Conservation (phyloP, 352 stramenopile genomes). For the Pythium plurisporium region DNA sequence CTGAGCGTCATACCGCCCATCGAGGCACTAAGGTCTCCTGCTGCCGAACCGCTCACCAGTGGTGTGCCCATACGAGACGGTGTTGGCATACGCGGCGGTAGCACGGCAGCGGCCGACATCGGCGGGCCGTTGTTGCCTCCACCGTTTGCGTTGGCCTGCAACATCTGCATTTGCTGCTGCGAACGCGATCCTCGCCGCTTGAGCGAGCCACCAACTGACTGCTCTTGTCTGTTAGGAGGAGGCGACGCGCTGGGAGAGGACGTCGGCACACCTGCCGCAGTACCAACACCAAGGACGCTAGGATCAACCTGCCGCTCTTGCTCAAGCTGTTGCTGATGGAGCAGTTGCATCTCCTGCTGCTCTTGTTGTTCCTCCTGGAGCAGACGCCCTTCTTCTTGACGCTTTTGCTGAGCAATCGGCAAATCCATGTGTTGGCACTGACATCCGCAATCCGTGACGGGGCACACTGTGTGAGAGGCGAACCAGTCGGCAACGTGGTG, state of each 20-base stretch:
- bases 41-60: constrained; percentile 2
- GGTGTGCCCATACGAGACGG: constrained; percentile 9
- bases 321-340: constrained; percentile 7
- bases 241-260: neutral
- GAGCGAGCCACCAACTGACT: neutral
- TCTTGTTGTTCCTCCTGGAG: constrained; percentile 14
- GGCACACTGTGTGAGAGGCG: constrained; percentile 81
- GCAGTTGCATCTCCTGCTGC: constrained; percentile 4
- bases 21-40: constrained; percentile 5
- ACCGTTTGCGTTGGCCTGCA: neutral
- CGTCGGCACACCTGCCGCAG: no score
- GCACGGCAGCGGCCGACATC: neutral
- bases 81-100: constrained; percentile 11
- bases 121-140: neutral
- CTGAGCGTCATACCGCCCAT: constrained; percentile 35
- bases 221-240: neutral
- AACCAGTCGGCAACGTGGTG: constrained; percentile 95
- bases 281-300: neutral
- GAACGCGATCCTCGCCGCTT: constrained; percentile 5
- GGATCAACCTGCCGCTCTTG: neutral
- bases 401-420: constrained; percentile 51
- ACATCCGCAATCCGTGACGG: constrained; percentile 93
- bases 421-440: constrained; percentile 81
- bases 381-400: constrained; percentile 30
- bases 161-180: constrained; percentile 8